Percentiles rank a stretch among this genome's conserved stretches.
Evolutionary conservation across 139 green algal genomes (phyloP).

Genomic region (Auxenochlorella pyrenoidosa): DNA sequence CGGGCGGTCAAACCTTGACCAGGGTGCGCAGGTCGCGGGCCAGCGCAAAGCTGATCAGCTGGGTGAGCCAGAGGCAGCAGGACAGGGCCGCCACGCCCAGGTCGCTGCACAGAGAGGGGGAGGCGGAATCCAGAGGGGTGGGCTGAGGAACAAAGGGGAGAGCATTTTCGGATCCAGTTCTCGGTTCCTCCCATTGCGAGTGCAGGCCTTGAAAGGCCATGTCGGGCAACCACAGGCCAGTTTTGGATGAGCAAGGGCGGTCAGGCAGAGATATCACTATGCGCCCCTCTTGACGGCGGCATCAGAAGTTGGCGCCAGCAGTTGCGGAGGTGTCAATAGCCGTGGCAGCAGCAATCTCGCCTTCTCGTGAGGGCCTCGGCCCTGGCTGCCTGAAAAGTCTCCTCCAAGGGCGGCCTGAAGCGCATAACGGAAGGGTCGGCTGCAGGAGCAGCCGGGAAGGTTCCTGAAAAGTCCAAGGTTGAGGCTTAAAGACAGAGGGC

Average conservation of each 20-base stretch:
- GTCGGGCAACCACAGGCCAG: too few species aligned
- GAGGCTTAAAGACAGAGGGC: too few species aligned
- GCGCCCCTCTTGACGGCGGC: background rate
- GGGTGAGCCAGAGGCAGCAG: slow-evolving; percentile 17
- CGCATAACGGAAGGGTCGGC: background rate
- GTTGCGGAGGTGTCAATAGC: background rate
- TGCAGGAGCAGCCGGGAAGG: too few species aligned
- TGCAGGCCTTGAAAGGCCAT: too few species aligned
- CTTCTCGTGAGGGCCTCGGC: background rate
- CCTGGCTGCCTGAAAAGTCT: background rate
- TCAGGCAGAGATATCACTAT: background rate
- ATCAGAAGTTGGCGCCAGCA: background rate
- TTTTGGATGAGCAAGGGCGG: background rate
- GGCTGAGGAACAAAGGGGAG: background rate
- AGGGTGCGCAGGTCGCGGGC: background rate
- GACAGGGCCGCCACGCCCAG: slow-evolving; percentile 8
- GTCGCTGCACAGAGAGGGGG: background rate
- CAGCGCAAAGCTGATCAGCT: background rate
- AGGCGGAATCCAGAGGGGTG: background rate
- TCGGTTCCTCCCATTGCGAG: too few species aligned
- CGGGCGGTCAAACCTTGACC: slow-evolving; percentile 3
- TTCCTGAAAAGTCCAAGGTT: too few species aligned
- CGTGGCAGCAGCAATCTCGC: too few species aligned
- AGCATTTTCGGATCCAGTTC: too few species aligned
- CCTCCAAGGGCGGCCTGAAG: background rate